These are phyloP conservation scores for Lagenaria siceraria DNA, from an alignment of 306 rosid genomes.

Conservation along the genomic window DNA sequence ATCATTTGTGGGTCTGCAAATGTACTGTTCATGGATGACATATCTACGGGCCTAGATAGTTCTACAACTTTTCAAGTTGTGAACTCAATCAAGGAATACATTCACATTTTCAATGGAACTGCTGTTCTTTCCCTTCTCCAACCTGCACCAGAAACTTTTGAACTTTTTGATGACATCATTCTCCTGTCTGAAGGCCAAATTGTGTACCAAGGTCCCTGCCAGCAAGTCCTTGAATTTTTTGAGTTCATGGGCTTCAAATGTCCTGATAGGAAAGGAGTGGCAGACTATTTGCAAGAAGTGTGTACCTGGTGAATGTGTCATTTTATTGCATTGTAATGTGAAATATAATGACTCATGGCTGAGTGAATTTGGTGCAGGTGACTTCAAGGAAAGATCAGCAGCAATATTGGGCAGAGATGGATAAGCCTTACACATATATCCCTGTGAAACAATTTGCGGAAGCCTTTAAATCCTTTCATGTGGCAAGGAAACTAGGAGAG, in stretches of 20 bases:
- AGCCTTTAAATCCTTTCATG: constrained; percentile 24
- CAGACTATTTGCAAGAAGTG: constrained; percentile 40
- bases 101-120: constrained; percentile 25
- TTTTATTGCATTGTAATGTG: not conserved
- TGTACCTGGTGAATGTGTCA: constrained; percentile 2
- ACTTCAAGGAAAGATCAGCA: constrained; percentile 39
- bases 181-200: constrained; percentile 32
- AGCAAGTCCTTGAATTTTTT: constrained; percentile 26
- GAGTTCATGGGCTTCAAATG: constrained; percentile 30
- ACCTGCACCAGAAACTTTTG: constrained; percentile 40
- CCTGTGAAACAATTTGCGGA: constrained; percentile 20
- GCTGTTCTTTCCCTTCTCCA: constrained; percentile 37
- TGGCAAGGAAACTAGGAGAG: constrained; percentile 18
- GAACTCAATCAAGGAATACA: constrained; percentile 26
- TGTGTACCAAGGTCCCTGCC: constrained; percentile 36
- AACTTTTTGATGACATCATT: constrained; percentile 34
- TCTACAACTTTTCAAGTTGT: constrained; percentile 40
- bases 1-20: constrained; percentile 39
- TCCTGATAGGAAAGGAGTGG: constrained; percentile 35
- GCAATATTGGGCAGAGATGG: constrained; percentile 27
- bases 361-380: constrained; percentile 22
- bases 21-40: constrained; percentile 38
- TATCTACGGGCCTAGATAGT: constrained; percentile 43
- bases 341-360: not conserved
- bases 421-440: constrained; percentile 20